Conservation (phyloP, 768 basidiomycete species). For the Candolleomyces eurysporus region DNA sequence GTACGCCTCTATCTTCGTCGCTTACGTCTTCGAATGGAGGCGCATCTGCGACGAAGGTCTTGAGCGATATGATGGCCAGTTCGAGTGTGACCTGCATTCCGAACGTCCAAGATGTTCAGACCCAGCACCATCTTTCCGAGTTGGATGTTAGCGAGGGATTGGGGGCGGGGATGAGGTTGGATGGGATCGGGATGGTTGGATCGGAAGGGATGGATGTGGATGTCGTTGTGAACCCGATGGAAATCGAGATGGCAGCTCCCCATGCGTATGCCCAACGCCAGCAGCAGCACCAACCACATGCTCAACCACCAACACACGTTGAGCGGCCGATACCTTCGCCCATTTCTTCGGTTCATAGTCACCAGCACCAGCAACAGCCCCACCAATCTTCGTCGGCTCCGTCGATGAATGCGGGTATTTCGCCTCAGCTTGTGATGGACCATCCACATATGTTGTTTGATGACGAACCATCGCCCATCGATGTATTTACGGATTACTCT, state of each 20-base stretch:
- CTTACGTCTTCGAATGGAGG: background rate
- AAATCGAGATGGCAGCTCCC: background rate
- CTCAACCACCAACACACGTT: too few species aligned
- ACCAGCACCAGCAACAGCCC: background rate
- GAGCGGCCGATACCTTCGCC: too few species aligned
- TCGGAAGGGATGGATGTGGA: conserved; percentile 13
- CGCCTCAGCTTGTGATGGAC: background rate
- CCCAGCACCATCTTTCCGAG: background rate
- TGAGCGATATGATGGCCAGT: background rate
- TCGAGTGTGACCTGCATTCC: background rate
- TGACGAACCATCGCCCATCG: too few species aligned
- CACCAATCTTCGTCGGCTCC: background rate
- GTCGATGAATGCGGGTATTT: background rate
- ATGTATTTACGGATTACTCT: too few species aligned
- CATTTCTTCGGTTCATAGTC: too few species aligned
- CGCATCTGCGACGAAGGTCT: background rate
- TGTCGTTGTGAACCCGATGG: background rate
- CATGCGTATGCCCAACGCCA: background rate
- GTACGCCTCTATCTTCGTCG: background rate
- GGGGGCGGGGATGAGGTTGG: background rate
- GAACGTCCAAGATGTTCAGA: background rate
- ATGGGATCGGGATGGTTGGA: conserved; percentile 4
- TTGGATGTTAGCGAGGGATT: background rate
- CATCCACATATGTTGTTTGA: too few species aligned
- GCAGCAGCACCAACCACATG: background rate